These are phyloP conservation scores for Pseudopediastrum boryanum DNA, from an alignment of 139 green algal species.

Conservation along the genomic window DNA sequence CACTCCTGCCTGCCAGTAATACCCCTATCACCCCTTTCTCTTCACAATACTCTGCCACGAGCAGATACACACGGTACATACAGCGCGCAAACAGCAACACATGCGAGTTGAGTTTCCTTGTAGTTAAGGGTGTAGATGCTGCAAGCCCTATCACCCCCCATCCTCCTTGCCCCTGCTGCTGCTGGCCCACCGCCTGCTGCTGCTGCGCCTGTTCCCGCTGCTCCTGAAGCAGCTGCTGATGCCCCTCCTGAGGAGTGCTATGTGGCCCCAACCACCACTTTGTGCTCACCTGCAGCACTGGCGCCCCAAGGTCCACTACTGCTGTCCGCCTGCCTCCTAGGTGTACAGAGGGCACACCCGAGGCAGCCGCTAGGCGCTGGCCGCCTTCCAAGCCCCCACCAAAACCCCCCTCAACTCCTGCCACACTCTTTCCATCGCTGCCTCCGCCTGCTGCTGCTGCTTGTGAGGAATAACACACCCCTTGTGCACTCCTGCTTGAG, in stretches of 20 bases:
- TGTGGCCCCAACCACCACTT: not conserved
- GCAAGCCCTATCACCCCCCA: not conserved
- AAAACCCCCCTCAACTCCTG: no score
- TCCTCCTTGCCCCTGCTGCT: not conserved
- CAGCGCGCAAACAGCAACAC: conserved; percentile 5
- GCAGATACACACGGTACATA: conserved; percentile 20
- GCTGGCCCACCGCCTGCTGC: not conserved
- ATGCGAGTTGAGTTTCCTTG: not conserved
- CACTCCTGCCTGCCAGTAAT: no score
- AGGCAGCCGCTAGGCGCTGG: no score
- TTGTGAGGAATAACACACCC: no score
- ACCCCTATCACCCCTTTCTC: not conserved
- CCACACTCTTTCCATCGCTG: no score
- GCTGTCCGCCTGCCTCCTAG: not conserved
- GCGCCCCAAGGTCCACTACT: not conserved
- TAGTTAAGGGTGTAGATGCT: not conserved
- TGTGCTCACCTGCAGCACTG: not conserved
- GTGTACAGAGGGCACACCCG: not conserved
- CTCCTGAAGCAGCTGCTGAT: not conserved
- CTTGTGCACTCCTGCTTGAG: no score
- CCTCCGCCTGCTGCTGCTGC: no score
- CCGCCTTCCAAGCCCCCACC: no score
- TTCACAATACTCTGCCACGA: not conserved
- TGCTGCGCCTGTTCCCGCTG: not conserved
- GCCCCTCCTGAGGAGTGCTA: not conserved